phyloP scores from a whole-genome alignment of 352 stramenopile species.

The Globisporangium perplexum region DNA sequence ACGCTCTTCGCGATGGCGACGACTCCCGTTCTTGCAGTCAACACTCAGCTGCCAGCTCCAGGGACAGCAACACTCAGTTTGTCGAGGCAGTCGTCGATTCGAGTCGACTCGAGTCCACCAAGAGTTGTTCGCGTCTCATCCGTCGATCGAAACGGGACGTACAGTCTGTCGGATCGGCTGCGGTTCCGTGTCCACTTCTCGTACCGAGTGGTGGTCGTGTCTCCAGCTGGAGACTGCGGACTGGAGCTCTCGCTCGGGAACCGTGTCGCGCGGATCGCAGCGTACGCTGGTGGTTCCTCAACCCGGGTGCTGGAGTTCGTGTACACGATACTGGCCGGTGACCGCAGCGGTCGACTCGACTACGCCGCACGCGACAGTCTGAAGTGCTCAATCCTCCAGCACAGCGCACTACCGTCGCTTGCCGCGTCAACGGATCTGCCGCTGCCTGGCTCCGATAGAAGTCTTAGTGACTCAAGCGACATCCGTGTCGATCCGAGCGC shows the following conservation, averaged over 20 bases:
- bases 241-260: conserved; percentile 42
- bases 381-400: conserved; percentile 39
- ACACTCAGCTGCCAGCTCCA: conserved; percentile 28
- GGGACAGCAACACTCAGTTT: conserved; percentile 23
- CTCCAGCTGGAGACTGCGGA: conserved; percentile 15
- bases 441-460: conserved; percentile 29
- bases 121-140: conserved; percentile 24
- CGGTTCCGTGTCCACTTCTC: conserved; percentile 44
- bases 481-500: conserved; percentile 40
- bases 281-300: conserved; percentile 42
- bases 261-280: conserved; percentile 22
- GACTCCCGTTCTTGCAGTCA: conserved; percentile 24
- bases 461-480: conserved; percentile 27
- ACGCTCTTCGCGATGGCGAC: conserved; percentile 40
- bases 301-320: conserved; percentile 45
- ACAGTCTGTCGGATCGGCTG: conserved; percentile 33
- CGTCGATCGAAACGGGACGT: conserved; percentile 34
- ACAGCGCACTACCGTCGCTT: conserved; percentile 37
- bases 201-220: conserved; percentile 31
- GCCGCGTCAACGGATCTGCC: conserved; percentile 33
- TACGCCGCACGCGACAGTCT: conserved; percentile 41
- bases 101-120: conserved; percentile 33
- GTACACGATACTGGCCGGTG: conserved; percentile 41
- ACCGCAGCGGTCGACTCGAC: conserved; percentile 41
- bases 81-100: conserved; percentile 25